Evolutionary conservation across 2,329 filamentous ascomycete species (phyloP), one percentile per base, ranked within the genome.

Genomic region (Celoporthe dispersa): DNA sequence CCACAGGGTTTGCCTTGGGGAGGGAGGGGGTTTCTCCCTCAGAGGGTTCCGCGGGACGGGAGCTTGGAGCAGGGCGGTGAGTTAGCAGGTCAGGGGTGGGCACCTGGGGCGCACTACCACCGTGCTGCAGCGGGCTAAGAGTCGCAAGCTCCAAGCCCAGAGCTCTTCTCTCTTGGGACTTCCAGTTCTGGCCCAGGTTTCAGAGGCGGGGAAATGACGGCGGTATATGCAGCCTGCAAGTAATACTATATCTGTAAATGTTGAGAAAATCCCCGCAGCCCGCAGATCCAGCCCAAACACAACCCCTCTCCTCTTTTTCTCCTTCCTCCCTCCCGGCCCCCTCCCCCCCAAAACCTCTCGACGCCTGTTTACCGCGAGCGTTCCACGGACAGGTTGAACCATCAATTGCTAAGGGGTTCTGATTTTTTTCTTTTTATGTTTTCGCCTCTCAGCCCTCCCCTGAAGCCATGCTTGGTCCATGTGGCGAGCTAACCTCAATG

Each of bases 241-340:
- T 64, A 64, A 64, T 64, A 63, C 35, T 63, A 11, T 63, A 25
- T 28, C 22, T 7, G 44, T n/a, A 64, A 64, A 33, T 64, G 41
- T 64, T 64, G 62, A 64, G 62, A 64, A 35, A 9, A 64, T 22
- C 62, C 62, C 62, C 62, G 62, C 62, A 51, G n/a, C 44, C n/a
- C 44, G 44, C 22, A 48, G 19, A 48, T 48, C 44, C 44, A 48
- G 44, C 25, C 25, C 28, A 28, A 28, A 53, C 9, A 28, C n/a
- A 25, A 55, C 35, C 35, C 35, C 35, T 35, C 35, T 25, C 48
- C 7, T 28, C n/a, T 25, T 28, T 25, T 9, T 53, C 9, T 3
- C 7, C 7, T 53, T 31, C 25, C 25, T 31, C 12, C 6, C 9
- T 6, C 22, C n/a, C 31, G 2, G 4, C 4, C 14, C 3, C 28